Evolutionary conservation across 257 asterid genomes (phyloP), one percentile per base, ranked within the genome.

Genomic region (Echites panduratus): DNA sequence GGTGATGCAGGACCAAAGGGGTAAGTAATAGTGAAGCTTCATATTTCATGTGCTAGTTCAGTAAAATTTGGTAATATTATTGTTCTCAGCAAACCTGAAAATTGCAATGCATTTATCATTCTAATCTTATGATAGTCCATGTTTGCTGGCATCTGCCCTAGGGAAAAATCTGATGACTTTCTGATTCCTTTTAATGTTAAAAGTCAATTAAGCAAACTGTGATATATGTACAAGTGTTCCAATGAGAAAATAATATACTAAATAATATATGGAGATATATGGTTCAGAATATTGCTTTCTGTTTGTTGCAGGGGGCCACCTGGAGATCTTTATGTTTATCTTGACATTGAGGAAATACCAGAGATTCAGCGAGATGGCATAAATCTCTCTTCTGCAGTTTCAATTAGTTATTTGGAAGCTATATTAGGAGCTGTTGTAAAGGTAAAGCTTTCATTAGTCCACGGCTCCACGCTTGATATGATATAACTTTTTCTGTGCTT

Each of bases 1-100:
- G 99, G 99, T 61, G 99, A 95, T 80, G 96, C 99, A 16, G 98
- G 98, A 74, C 90, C 93, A 77, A 92, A 83, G 84, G 98, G 99
- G 99, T 95, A 92, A 67, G 84, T 61, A 75, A 27, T 11, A 32
- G 65, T 70, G 45, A 56, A 69, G 38, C 72, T 50, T 50, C n/a
- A 44, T 40, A 26, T 58, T 66, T 59, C 17, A 32, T 71, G 70
- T 38, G 19, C 64, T 72, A 29, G 35, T 49, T 52, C 43, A 35
- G 40, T 22, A 32, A 53, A 59, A 48, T 35, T 35, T 32, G 26
- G 14, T 48, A 0, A n/a, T 38, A 52, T 45, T 66, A 56, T 32
- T 41, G 32, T 22, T 20, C 27, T 47, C 40, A 26, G 52, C 58
- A 53, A 19, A 19, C 58, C 3, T 44, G n/a, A 3, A 43, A 41